A percentile compares a stretch with the other conserved stretches of the same genome.
phyloP scores from a whole-genome alignment of 768 basidiomycete genomes.

The Cystofilobasidium capitatum region DNA sequence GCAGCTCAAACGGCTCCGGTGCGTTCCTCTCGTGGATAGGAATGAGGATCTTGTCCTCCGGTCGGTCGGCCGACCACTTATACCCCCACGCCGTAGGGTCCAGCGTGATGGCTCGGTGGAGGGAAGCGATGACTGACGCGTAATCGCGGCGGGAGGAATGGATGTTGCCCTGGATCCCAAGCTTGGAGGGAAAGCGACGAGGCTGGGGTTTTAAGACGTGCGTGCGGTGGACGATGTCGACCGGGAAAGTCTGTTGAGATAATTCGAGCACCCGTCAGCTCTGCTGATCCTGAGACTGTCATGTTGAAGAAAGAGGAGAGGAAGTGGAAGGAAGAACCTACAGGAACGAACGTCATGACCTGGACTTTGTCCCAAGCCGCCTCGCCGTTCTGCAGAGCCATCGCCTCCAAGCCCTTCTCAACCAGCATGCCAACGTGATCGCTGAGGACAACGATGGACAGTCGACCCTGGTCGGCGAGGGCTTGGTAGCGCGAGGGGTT shows the following conservation, averaged over 20 bases:
- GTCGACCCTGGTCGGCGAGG: not conserved
- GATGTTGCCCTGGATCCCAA: slow-evolving; percentile 1
- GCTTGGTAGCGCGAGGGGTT: not conserved
- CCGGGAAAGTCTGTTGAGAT: not conserved
- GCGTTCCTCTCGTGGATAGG: not conserved
- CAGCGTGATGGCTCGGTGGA: not conserved
- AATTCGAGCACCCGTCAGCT: not conserved
- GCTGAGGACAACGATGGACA: not conserved
- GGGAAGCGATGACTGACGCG: not conserved
- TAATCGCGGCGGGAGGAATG: not conserved
- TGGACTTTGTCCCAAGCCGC: not conserved
- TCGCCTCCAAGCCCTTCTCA: not conserved
- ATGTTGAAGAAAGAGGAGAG: too few species aligned
- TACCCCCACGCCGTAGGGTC: not conserved
- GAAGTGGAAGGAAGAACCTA: not conserved
- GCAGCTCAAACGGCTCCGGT: not conserved
- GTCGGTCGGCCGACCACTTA: not conserved
- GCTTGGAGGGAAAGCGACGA: not conserved
- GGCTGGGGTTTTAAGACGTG: not conserved
- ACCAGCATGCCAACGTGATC: not conserved
- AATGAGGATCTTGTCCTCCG: not conserved
- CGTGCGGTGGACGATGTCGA: not conserved
- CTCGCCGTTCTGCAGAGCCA: not conserved
- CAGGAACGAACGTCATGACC: not conserved
- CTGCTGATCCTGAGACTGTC: too few species aligned